Evolutionary conservation across 768 basidiomycete species (phyloP).

Genomic region (Tulasnella sp.): DNA sequence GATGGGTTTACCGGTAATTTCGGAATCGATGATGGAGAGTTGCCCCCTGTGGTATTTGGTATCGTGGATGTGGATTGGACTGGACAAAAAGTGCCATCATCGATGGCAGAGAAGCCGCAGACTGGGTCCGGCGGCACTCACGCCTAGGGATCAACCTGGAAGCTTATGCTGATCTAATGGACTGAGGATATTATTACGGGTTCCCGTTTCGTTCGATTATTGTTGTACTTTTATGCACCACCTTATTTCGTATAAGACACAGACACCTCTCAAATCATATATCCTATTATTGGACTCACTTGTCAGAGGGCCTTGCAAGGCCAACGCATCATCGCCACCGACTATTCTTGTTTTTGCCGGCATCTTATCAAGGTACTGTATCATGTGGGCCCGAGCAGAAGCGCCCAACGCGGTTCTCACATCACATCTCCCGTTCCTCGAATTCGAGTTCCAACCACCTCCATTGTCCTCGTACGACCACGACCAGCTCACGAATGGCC

Average conservation of each 20-base stretch:
- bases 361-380: background rate
- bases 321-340: background rate
- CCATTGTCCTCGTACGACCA: background rate
- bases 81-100: background rate
- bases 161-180: background rate
- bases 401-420: background rate
- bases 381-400: background rate
- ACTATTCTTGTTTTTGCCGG: background rate
- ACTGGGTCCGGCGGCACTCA: background rate
- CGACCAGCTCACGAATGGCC: background rate
- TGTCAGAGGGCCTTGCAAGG: background rate
- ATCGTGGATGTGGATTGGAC: constrained; percentile 15
- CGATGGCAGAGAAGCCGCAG: background rate
- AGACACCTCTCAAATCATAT: background rate
- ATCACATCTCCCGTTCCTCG: background rate
- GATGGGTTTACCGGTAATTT: background rate
- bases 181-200: background rate
- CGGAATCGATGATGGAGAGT: constrained; percentile 15
- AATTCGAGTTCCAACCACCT: background rate
- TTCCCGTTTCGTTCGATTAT: background rate
- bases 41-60: constrained; percentile 21
- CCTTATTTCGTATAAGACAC: background rate
- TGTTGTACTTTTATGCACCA: background rate
- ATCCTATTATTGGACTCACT: background rate
- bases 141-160: background rate